A percentile compares a stretch with the other conserved stretches of the same genome.
Conservation (phyloP, 345 rosid genomes). For the Eucalyptus cloeziana region DNA sequence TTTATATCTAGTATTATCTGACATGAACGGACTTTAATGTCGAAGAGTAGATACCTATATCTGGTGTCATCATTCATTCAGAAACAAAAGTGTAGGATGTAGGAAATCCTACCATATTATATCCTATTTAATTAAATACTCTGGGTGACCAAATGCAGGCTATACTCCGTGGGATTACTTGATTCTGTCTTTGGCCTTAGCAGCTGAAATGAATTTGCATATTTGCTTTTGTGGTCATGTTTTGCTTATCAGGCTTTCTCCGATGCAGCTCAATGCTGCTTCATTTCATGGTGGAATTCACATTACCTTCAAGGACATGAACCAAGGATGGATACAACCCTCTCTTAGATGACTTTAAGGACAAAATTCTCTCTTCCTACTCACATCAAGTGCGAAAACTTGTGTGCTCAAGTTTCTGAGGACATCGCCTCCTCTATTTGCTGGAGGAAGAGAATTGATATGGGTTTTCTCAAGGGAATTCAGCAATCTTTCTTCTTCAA, state of each 20-base stretch:
- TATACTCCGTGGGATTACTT: neutral
- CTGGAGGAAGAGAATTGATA: neutral
- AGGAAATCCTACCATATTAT: neutral
- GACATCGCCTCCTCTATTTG: neutral
- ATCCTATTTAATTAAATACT: neutral
- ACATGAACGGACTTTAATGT: neutral
- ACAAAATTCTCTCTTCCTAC: slow-evolving; percentile 30
- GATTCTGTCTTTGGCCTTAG: neutral
- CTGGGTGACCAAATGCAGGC: neutral
- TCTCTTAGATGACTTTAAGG: slow-evolving; percentile 83
- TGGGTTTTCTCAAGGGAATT: neutral
- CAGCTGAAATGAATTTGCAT: neutral
- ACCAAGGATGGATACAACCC: slow-evolving; percentile 91
- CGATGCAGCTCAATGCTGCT: slow-evolving; percentile 61
- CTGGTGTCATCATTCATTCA: neutral
- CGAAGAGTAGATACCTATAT: neutral
- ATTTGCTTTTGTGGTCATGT: neutral
- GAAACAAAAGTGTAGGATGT: neutral
- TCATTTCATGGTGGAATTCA: slow-evolving; percentile 92
- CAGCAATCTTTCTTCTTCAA: neutral
- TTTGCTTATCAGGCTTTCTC: neutral
- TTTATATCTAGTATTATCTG: neutral
- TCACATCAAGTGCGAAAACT: neutral
- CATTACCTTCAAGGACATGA: slow-evolving; percentile 73
- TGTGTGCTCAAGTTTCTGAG: neutral